phyloP scores from a whole-genome alignment of 805 yeast genomes.

The Nakazawaea siamensis region DNA sequence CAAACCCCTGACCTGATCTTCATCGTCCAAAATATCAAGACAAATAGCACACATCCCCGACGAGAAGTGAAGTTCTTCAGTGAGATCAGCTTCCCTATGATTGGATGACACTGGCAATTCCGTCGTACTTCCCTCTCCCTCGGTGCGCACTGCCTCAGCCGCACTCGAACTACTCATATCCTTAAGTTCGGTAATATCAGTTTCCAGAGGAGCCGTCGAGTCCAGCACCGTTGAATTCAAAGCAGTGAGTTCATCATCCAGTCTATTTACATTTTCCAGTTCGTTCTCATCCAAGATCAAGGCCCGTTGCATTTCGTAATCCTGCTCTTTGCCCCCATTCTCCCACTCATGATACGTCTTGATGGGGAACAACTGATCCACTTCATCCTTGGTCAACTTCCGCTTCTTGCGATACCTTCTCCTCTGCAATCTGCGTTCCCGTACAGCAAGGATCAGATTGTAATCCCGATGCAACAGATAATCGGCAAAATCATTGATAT shows the following conservation, averaged over 20 bases:
- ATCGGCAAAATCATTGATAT: constrained; percentile 11
- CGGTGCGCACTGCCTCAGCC: not conserved
- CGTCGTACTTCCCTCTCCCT: not conserved
- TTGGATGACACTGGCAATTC: not conserved
- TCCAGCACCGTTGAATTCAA: not conserved
- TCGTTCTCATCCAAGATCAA: constrained; percentile 25
- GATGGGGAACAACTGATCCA: constrained; percentile 51
- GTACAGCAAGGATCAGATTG: constrained; percentile 10
- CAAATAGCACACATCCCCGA: constrained; percentile 78
- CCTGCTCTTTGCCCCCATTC: constrained; percentile 50
- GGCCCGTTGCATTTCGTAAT: constrained; percentile 32
- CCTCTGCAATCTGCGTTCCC: constrained; percentile 21
- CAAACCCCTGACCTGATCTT: constrained; percentile 61
- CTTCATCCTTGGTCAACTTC: constrained; percentile 46
- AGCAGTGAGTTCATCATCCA: constrained; percentile 1
- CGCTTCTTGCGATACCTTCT: constrained; percentile 39
- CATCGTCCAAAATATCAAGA: constrained; percentile 54
- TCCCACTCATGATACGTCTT: constrained; percentile 54
- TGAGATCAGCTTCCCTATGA: constrained; percentile 5
- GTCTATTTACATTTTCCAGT: constrained; percentile 24
- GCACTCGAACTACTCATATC: not conserved
- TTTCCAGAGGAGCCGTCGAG: not conserved
- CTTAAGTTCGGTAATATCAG: constrained; percentile 1
- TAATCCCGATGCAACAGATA: constrained; percentile 20
- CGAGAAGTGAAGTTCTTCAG: constrained; percentile 37